These are phyloP conservation scores for Pilasporangium apinafurcum DNA, from an alignment of 352 stramenopile genomes.

Conservation along the genomic window DNA sequence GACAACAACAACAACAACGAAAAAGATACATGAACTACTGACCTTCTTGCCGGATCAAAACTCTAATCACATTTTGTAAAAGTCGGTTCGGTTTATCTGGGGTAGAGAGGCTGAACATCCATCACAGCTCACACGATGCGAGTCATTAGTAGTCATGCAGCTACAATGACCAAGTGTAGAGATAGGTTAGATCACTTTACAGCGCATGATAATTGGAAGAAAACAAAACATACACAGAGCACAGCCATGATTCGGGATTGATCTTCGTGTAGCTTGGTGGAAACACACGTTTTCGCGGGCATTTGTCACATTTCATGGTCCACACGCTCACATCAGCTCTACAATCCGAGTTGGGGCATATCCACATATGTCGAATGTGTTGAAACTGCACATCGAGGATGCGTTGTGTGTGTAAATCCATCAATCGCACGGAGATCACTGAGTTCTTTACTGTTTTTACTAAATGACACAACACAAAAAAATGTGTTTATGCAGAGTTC, in stretches of 20 bases:
- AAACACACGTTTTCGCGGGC: slow-evolving; percentile 41
- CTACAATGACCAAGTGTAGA: too few relatives aligned
- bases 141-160: too few relatives aligned
- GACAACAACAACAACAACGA: too few relatives aligned
- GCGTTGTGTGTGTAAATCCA: slow-evolving; percentile 36
- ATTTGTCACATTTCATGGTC: slow-evolving; percentile 43
- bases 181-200: too few relatives aligned
- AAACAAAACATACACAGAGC: slow-evolving; percentile 39
- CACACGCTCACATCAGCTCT: slow-evolving; percentile 61
- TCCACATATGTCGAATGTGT: slow-evolving; percentile 40
- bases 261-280: slow-evolving; percentile 40
- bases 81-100: too few relatives aligned
- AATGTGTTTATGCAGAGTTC: not conserved
- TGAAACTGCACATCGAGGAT: slow-evolving; percentile 41
- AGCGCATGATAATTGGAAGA: too few relatives aligned
- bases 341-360: slow-evolving; percentile 30
- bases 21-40: too few relatives aligned
- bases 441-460: slow-evolving; percentile 59
- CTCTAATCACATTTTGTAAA: too few relatives aligned
- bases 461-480: slow-evolving; percentile 5
- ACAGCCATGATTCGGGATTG: slow-evolving; percentile 45
- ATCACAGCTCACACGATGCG: too few relatives aligned
- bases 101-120: too few relatives aligned
- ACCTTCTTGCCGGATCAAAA: too few relatives aligned
- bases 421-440: slow-evolving; percentile 35